Evolutionary conservation across 805 yeast genomes (phyloP), one percentile per base, ranked within the genome.

Genomic region (Metschnikowia continentalis): DNA sequence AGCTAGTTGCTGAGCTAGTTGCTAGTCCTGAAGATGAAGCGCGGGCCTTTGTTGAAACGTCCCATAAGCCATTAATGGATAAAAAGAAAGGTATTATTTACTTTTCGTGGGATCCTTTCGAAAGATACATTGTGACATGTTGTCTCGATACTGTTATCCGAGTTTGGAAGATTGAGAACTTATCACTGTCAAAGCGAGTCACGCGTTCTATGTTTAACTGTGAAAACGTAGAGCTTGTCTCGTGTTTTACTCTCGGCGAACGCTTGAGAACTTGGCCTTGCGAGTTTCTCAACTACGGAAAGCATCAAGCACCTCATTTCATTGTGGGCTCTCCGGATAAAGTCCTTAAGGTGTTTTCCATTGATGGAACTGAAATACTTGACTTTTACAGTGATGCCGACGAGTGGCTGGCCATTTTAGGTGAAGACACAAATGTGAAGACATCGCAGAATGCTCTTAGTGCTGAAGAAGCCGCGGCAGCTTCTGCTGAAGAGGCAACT

Each of bases 301-400:
- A 50, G 14, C 48, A 47, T 17, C 40, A 55, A 5, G 59, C 63
- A 13, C 76, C 76, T 1, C 71, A 77, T 47, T 84, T 90, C 57
- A 75, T 87, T 5, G 74, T 88, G 19, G 92, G 95, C 0, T 83
- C 91, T 0, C 90, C 91, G 0, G 96, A 88, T 62, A 82, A 83
- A 54, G 84, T 68, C 4, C 61, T 74, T 37, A 71, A 71, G 51
- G 75, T 70, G 1, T 74, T 57, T 49, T 69, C 71, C 48, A 54
- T 74, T 8, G 63, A 70, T 45, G 78, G 78, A 3, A 57, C 57
- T 3, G 76, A 72, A 52, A 54, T 74, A n/a, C 69, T 72, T 59
- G 78, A 74, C 51, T 74, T 74, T 51, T 72, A 73, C 54, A 69
- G 68, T 17, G 70, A 69, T 50, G 60, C 65, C 2, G 69, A 65